Evolutionary conservation across 2,329 filamentous ascomycete genomes (phyloP), one percentile per base, ranked within the genome.

Genomic region (Colletotrichum horii): DNA sequence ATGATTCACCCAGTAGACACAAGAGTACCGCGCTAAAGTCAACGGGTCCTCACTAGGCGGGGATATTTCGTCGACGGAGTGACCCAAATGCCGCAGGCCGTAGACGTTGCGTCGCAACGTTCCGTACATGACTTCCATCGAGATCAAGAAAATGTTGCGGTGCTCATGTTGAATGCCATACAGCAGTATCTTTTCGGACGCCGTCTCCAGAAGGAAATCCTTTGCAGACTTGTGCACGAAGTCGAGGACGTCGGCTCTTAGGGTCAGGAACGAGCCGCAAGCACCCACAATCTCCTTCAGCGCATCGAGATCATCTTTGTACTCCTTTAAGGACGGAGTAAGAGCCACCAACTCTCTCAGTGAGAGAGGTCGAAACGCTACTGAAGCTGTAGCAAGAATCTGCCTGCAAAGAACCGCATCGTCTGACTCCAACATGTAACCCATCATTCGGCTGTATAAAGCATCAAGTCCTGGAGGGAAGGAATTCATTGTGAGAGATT

Each of bases 151-250:
- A 4, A 88, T 81, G 0, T 2, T 6, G 15, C 79, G 48, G 66
- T 88, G 84, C 15, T 77, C 74, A 14, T 79, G 60, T 26, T 71
- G 52, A 9, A 70, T 38, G 2, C 84, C 81, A 64, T 36, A 58
- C 16, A 81, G 81, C 74, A 86, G 83, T 15, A 85, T 78, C 22
- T 77, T 67, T 24, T 67, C 15, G 19, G 48, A 52, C 72, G 76
- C 77, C 4, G 79, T 67, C 30, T 77, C 32, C 11, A 74, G 28
- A 4, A 88, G 69, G 77, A 80, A 86, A 36, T 88, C 86, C 73
- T 87, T 86, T 5, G 84, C 86, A 12, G 86, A 88, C 71, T 87
- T 83, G 74, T 89, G 85, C 0, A 88, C 80, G 67, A 88, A 83
- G 58, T 81, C 84, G 24, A 88, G 73, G 0, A 43, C 78, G 4